phyloP scores from a whole-genome alignment of 169 alveolate species.

The Plasmodium knowlesi region DNA sequence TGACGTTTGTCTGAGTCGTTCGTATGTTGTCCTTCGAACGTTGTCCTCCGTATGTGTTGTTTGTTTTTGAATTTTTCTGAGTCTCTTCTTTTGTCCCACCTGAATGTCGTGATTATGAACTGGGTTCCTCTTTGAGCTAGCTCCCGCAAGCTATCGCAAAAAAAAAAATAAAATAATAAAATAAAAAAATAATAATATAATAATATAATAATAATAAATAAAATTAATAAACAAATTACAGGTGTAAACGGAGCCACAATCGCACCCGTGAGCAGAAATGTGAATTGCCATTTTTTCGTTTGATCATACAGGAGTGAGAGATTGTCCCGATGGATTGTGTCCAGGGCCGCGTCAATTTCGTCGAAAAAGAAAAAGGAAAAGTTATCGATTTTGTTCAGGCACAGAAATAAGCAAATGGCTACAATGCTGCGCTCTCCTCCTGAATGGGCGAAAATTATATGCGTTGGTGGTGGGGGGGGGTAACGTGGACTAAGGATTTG shows the following conservation, averaged over 20 bases:
- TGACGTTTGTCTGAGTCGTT: not conserved
- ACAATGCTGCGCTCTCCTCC: constrained; percentile 76
- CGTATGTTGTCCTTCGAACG: too few relatives aligned
- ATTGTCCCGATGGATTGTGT: constrained; percentile 69
- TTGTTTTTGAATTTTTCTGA: not conserved
- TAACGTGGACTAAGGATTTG: not conserved
- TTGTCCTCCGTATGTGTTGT: too few relatives aligned
- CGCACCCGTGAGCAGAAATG: not conserved
- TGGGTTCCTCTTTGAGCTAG: constrained; percentile 68
- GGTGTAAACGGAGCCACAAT: not conserved
- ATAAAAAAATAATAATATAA: not conserved
- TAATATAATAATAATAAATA: not conserved
- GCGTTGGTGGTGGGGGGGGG: too few relatives aligned
- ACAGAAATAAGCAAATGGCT: constrained; percentile 55
- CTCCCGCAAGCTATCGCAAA: constrained; percentile 45
- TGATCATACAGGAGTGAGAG: constrained; percentile 49
- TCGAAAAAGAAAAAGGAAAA: constrained; percentile 75
- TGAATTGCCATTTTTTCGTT: not conserved
- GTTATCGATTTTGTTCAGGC: constrained; percentile 70
- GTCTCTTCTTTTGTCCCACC: constrained; percentile 21
- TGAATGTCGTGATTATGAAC: constrained; percentile 71
- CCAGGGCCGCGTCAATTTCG: constrained; percentile 74
- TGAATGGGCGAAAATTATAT: constrained; percentile 12
- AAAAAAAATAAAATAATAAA: not conserved
- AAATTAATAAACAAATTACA: not conserved